These are phyloP conservation scores for Leccinum broughii DNA, from an alignment of 768 basidiomycete genomes.

Conservation along the genomic window DNA sequence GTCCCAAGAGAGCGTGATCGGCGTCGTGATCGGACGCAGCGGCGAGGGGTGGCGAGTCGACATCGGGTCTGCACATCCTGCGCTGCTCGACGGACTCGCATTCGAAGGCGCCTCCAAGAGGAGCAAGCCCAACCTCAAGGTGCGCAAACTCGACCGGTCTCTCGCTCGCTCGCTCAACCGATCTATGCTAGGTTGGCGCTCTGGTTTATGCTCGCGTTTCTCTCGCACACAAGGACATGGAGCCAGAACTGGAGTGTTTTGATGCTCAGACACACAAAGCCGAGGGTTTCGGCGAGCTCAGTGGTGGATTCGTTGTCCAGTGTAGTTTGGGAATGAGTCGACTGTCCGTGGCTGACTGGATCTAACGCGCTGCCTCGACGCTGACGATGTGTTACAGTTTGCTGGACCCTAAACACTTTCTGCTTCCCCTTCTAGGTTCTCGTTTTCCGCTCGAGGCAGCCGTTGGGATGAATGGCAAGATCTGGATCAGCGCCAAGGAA, in stretches of 20 bases:
- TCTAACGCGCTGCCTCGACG: neutral
- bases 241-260: conserved; percentile 96
- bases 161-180: conserved; percentile 3
- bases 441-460: conserved; percentile 86
- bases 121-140: conserved; percentile 93
- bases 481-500: conserved; percentile 85
- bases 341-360: conserved; percentile 52
- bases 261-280: conserved; percentile 91
- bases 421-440: conserved; percentile 77
- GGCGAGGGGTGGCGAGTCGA: conserved; percentile 95
- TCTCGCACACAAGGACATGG: conserved; percentile 95
- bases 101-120: conserved; percentile 97
- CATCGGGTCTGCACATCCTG: conserved; percentile 85
- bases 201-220: conserved; percentile 92
- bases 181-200: conserved; percentile 69
- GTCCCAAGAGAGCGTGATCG: conserved; percentile 85
- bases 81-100: conserved; percentile 83
- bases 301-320: conserved; percentile 79
- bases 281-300: conserved; percentile 92
- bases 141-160: conserved; percentile 28
- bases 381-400: conserved; percentile 47
- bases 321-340: conserved; percentile 87
- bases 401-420: conserved; percentile 77
- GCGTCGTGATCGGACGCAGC: conserved; percentile 72
- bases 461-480: conserved; percentile 87